Evolutionary conservation across 306 rosid genomes (phyloP).

Genomic region (Acmispon strigosus): DNA sequence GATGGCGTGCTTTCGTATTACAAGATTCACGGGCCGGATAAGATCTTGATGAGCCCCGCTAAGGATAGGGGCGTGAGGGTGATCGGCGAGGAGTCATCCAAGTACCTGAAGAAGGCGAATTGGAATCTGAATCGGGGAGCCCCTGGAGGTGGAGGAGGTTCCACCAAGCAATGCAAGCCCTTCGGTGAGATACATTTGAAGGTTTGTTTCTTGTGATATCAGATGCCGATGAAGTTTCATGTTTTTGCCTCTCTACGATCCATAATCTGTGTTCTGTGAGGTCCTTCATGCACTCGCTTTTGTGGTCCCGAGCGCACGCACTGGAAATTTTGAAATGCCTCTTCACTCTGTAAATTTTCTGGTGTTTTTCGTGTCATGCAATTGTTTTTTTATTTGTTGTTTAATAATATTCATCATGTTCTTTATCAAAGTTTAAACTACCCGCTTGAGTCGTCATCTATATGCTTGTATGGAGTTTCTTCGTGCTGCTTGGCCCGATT

Average conservation of each 20-base stretch:
- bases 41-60: conserved; percentile 77
- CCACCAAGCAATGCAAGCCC: conserved; percentile 66
- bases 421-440: neutral
- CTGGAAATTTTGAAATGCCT: neutral
- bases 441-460: neutral
- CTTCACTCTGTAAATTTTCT: neutral
- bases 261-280: neutral
- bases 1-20: conserved; percentile 97
- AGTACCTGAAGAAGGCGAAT: conserved; percentile 66
- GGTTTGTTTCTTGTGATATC: conserved; percentile 45
- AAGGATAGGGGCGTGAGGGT: conserved; percentile 70
- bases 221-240: neutral
- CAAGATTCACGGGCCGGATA: conserved; percentile 97
- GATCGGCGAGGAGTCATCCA: conserved; percentile 82
- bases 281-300: neutral
- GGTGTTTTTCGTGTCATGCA: neutral
- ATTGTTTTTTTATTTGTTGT: neutral
- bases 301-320: neutral
- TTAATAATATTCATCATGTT: neutral
- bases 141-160: conserved; percentile 11
- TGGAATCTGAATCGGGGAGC: conserved; percentile 48
- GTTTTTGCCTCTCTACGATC: neutral
- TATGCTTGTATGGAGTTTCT: neutral
- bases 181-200: conserved; percentile 94
- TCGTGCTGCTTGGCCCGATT: neutral